Conservation (phyloP, 2,329 filamentous ascomycete genomes). For the Trichoderma sp. region DNA sequence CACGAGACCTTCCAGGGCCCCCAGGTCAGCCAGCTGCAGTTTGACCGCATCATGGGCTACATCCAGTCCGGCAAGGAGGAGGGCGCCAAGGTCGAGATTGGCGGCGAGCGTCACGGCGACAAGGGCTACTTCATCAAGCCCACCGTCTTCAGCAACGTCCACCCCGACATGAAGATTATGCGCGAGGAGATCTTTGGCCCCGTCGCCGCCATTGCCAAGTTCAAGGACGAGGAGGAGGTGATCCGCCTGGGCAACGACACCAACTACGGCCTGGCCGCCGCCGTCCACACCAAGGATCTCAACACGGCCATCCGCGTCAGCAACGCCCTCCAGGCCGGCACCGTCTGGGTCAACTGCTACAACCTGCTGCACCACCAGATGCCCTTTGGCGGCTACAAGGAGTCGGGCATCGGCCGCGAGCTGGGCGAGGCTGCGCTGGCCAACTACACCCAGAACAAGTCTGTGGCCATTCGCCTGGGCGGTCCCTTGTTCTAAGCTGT, state of each 20-base stretch:
- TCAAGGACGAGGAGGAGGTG: constrained; percentile 78
- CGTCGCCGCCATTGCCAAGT: constrained; percentile 82
- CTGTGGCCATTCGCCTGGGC: constrained; percentile 54
- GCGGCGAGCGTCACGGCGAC: constrained; percentile 59
- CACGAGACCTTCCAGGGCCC: constrained; percentile 83
- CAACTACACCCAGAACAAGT: constrained; percentile 71
- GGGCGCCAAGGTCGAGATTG: constrained; percentile 63
- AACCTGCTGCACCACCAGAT: constrained; percentile 72
- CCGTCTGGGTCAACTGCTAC: constrained; percentile 63
- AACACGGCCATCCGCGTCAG: constrained; percentile 80
- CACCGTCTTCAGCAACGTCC: constrained; percentile 85
- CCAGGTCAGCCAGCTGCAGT: constrained; percentile 82
- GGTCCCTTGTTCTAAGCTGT: constrained; percentile 31
- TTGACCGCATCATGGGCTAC: constrained; percentile 83
- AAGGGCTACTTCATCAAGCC: constrained; percentile 91
- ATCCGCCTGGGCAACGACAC: constrained; percentile 75
- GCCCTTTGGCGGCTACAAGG: constrained; percentile 75
- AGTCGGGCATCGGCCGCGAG: constrained; percentile 77
- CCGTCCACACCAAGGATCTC: constrained; percentile 79
- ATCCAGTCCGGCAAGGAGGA: constrained; percentile 68
- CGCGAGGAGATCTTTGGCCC: constrained; percentile 92
- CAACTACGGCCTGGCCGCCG: constrained; percentile 79
- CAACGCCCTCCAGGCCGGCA: constrained; percentile 73
- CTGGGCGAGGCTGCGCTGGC: constrained; percentile 67
- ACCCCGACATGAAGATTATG: constrained; percentile 84